phyloP scores from a whole-genome alignment of 768 basidiomycete species.

The Pisolithus marmoratus region DNA sequence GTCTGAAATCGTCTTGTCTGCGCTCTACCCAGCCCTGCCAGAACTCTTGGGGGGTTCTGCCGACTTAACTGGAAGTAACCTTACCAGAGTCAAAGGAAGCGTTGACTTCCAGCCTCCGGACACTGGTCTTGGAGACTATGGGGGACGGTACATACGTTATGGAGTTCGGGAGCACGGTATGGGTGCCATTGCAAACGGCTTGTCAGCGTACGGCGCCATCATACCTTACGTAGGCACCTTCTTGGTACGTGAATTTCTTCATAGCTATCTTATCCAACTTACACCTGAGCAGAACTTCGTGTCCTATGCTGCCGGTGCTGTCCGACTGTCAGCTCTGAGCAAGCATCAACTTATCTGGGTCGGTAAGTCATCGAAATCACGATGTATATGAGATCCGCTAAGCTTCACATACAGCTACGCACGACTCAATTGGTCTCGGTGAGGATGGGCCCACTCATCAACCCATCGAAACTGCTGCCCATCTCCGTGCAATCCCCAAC shows the following conservation, averaged over 20 bases:
- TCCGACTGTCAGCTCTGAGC: slow-evolving; percentile 85
- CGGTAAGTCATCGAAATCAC: slow-evolving; percentile 41
- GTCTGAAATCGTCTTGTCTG: slow-evolving; percentile 82
- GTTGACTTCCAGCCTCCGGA: slow-evolving; percentile 89
- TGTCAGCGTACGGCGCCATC: slow-evolving; percentile 85
- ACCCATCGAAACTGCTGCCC: slow-evolving; percentile 83
- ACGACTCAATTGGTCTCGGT: slow-evolving; percentile 89
- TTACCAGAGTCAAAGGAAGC: slow-evolving; percentile 80
- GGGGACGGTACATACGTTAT: slow-evolving; percentile 89
- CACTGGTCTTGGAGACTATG: slow-evolving; percentile 78
- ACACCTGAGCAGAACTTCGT: slow-evolving; percentile 68
- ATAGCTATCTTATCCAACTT: slow-evolving; percentile 6
- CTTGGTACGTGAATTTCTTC: slow-evolving; percentile 47
- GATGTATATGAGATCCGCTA: not conserved
- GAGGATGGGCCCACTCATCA: slow-evolving; percentile 98
- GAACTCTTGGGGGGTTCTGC: slow-evolving; percentile 88
- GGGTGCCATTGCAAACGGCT: slow-evolving; percentile 92
- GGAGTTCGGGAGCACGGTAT: slow-evolving; percentile 98
- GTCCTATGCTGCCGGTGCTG: slow-evolving; percentile 89
- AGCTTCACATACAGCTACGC: slow-evolving; percentile 56
- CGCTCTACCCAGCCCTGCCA: slow-evolving; percentile 68
- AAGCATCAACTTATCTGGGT: slow-evolving; percentile 92
- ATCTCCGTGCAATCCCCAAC: slow-evolving; percentile 88
- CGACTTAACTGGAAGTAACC: slow-evolving; percentile 87
- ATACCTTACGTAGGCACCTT: slow-evolving; percentile 91